Evolutionary conservation across 805 yeast species (phyloP).

Genomic region (Suhomyces tanzawaensis): DNA sequence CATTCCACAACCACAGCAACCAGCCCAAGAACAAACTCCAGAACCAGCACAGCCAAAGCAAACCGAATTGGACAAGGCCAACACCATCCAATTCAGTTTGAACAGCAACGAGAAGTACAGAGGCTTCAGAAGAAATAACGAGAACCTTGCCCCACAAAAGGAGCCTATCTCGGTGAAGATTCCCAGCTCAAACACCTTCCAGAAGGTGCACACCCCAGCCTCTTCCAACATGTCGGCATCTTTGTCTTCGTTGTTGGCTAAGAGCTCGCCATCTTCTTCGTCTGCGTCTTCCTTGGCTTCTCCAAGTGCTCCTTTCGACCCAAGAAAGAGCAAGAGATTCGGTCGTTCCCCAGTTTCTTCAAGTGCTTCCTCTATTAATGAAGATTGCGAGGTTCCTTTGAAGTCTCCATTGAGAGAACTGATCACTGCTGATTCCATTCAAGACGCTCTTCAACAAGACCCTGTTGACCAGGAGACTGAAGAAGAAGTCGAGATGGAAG

Average conservation of each 20-base stretch:
- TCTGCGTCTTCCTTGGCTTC: conserved; percentile 7
- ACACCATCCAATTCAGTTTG: conserved; percentile 25
- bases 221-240: conserved; percentile 12
- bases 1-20: conserved; percentile 6
- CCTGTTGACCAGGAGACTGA: conserved; percentile 4
- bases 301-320: conserved; percentile 22
- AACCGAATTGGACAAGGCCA: conserved; percentile 4
- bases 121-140: conserved; percentile 41
- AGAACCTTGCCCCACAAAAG: conserved; percentile 13
- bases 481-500: conserved; percentile 9
- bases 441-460: conserved; percentile 23
- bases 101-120: conserved; percentile 34
- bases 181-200: conserved; percentile 13
- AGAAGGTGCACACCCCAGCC: conserved; percentile 8
- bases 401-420: conserved; percentile 14
- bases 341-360: conserved; percentile 14
- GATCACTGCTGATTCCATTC: conserved; percentile 12
- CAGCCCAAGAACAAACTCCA: neutral
- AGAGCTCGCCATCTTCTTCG: conserved; percentile 5
- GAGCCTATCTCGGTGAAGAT: conserved; percentile 24
- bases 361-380: conserved; percentile 10
- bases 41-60: neutral
- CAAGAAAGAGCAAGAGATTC: conserved; percentile 16
- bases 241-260: conserved; percentile 12
- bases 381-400: conserved; percentile 11